Percentiles rank a stretch among this genome's conserved stretches.
These are phyloP conservation scores for Penstemon eatonii DNA, from an alignment of 257 asterid species.

Conservation along the genomic window DNA sequence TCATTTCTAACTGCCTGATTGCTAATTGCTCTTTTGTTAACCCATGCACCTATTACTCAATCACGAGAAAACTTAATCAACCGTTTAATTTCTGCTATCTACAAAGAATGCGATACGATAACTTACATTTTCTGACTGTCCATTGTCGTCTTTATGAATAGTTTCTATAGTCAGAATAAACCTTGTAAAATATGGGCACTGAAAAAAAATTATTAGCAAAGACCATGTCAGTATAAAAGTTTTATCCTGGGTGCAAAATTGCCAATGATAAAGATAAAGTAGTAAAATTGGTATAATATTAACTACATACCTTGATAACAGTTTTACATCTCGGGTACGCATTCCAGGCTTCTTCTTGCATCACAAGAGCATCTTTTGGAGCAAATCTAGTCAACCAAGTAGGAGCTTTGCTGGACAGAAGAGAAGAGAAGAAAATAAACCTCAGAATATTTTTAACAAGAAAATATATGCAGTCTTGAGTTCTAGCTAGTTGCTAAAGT, in stretches of 20 bases:
- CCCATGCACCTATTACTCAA: conserved; percentile 57
- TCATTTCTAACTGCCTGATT: conserved; percentile 61
- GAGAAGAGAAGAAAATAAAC: not conserved
- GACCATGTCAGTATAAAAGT: conserved; percentile 19
- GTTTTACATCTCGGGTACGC: conserved; percentile 77
- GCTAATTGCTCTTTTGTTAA: conserved; percentile 65
- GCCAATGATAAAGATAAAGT: too few species aligned
- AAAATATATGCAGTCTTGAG: not conserved
- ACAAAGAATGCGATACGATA: not conserved
- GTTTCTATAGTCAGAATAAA: conserved; percentile 77
- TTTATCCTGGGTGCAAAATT: not conserved
- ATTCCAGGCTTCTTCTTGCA: conserved; percentile 98
- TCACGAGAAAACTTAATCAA: not conserved
- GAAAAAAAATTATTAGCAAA: conserved; percentile 27
- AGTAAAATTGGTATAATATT: too few species aligned
- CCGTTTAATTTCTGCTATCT: too few species aligned
- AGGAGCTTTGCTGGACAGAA: conserved; percentile 74
- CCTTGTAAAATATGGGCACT: conserved; percentile 84
- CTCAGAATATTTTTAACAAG: not conserved
- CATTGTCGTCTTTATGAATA: conserved; percentile 67
- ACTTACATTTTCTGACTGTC: conserved; percentile 77
- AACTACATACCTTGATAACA: conserved; percentile 69
- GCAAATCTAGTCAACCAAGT: conserved; percentile 79
- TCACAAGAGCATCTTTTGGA: conserved; percentile 73
- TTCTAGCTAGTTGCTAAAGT: too few species aligned